These are phyloP conservation scores for Barnettozyma hawaiiensis DNA, from an alignment of 1,139 yeast genomes.

Conservation along the genomic window DNA sequence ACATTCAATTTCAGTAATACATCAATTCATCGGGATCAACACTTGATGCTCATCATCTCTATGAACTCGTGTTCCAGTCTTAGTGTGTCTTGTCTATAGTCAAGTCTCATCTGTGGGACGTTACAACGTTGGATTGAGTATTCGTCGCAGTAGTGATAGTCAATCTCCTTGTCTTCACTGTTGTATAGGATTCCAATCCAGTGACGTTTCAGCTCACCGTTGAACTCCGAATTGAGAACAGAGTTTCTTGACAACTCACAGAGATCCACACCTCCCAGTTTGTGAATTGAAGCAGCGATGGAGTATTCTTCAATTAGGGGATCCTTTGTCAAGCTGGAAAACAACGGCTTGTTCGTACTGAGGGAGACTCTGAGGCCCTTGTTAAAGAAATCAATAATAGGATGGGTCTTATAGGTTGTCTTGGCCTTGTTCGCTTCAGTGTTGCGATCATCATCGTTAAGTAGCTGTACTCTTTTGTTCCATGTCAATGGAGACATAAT, in stretches of 20 bases:
- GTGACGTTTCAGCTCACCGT: slow-evolving; percentile 20
- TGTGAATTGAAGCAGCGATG: slow-evolving; percentile 23
- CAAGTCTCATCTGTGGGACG: slow-evolving; percentile 25
- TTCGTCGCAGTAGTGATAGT: slow-evolving; percentile 19
- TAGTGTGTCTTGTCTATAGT: slow-evolving; percentile 21
- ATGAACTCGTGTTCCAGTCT: slow-evolving; percentile 18
- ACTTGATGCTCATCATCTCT: background rate
- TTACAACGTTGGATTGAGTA: slow-evolving; percentile 24
- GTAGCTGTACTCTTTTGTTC: slow-evolving; percentile 22
- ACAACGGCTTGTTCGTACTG: slow-evolving; percentile 23
- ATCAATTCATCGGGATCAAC: background rate
- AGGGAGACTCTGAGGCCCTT: slow-evolving; percentile 22
- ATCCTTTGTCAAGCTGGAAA: slow-evolving; percentile 23
- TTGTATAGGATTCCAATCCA: slow-evolving; percentile 25
- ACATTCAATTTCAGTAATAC: background rate
- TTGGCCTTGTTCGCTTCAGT: slow-evolving; percentile 5
- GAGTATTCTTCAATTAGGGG: slow-evolving; percentile 26
- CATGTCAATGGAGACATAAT: slow-evolving; percentile 26
- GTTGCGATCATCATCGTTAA: slow-evolving; percentile 21
- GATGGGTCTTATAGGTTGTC: slow-evolving; percentile 20
- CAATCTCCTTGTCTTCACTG: slow-evolving; percentile 6
- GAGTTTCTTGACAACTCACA: slow-evolving; percentile 25
- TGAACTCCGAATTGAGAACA: slow-evolving; percentile 24
- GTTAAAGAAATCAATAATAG: slow-evolving; percentile 22
- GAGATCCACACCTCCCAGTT: slow-evolving; percentile 21